These are phyloP conservation scores for Udeniomyces megalosporus DNA, from an alignment of 768 basidiomycete genomes.

Conservation along the genomic window DNA sequence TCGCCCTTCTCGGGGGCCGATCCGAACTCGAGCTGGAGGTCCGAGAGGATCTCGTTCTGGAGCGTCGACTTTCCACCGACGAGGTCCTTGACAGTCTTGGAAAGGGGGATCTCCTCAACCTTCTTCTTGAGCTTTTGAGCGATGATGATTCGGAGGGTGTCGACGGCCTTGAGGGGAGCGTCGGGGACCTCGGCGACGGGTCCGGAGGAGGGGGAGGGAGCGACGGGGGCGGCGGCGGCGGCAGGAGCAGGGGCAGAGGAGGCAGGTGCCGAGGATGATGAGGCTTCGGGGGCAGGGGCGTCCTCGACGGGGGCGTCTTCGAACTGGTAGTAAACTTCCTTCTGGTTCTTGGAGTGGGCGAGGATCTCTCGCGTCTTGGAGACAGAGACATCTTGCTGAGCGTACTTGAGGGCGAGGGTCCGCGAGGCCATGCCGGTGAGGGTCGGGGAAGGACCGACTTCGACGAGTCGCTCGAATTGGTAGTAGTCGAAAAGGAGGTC, in stretches of 20 bases:
- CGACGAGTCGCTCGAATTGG: constrained; percentile 82
- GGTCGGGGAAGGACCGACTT: constrained; percentile 90
- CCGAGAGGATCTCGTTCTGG: constrained; percentile 96
- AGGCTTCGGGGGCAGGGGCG: constrained; percentile 29
- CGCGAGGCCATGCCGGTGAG: constrained; percentile 86
- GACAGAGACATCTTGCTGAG: constrained; percentile 68
- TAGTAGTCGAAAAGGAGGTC: constrained; percentile 76
- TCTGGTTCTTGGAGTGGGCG: constrained; percentile 85
- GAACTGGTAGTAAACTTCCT: constrained; percentile 95
- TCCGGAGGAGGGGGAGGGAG: constrained; percentile 31
- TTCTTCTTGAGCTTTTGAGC: constrained; percentile 98
- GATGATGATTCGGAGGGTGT: constrained; percentile 71
- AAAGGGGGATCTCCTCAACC: constrained; percentile 68
- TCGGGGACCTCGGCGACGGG: constrained; percentile 68
- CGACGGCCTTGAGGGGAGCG: constrained; percentile 74
- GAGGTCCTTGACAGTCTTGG: constrained; percentile 94
- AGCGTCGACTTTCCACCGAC: constrained; percentile 96
- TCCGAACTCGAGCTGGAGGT: constrained; percentile 83
- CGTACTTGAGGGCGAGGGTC: constrained; percentile 62
- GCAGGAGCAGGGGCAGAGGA: constrained; percentile 34
- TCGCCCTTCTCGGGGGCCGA: constrained; percentile 97
- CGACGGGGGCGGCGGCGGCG: constrained; percentile 31
- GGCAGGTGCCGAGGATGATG: constrained; percentile 25
- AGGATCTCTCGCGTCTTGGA: constrained; percentile 62
- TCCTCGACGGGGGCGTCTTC: constrained; percentile 57